These are phyloP conservation scores for Plantago ovata DNA, from an alignment of 257 asterid genomes.

Conservation along the genomic window DNA sequence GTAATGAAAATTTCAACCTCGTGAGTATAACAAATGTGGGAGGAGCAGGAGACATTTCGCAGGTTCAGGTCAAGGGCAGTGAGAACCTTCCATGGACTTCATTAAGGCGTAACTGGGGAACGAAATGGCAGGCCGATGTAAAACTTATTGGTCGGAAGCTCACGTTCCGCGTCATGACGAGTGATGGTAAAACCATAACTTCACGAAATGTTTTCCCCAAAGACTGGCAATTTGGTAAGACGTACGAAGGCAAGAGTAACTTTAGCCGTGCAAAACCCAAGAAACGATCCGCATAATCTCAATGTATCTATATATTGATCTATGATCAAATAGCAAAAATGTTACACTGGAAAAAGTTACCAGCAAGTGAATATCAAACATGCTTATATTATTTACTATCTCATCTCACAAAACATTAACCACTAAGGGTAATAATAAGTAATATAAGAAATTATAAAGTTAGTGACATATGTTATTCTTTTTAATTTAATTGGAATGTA, in stretches of 20 bases:
- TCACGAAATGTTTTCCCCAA: slow-evolving; percentile 21
- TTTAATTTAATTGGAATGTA: no score
- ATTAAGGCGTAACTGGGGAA: slow-evolving; percentile 38
- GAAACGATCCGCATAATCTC: no score
- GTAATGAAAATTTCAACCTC: slow-evolving; percentile 38
- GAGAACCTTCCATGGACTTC: slow-evolving; percentile 21
- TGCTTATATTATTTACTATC: no score
- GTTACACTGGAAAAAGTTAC: no score
- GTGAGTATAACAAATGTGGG: slow-evolving; percentile 40
- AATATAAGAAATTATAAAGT: no score
- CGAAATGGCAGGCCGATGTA: slow-evolving; percentile 34
- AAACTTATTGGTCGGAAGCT: slow-evolving; percentile 28
- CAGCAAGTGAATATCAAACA: no score
- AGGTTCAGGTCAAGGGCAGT: slow-evolving; percentile 30
- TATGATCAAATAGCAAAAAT: no score
- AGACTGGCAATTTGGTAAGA: slow-evolving; percentile 45
- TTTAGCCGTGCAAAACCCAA: slow-evolving; percentile 10
- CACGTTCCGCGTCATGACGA: slow-evolving; percentile 33
- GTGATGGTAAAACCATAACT: slow-evolving; percentile 32
- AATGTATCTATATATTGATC: no score
- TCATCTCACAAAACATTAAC: no score
- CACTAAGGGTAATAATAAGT: no score
- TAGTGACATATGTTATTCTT: no score
- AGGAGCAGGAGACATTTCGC: slow-evolving; percentile 40
- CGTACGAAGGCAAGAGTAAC: slow-evolving; percentile 31